Evolutionary conservation across 768 basidiomycete genomes (phyloP).

Genomic region (Boletus reticuloceps): DNA sequence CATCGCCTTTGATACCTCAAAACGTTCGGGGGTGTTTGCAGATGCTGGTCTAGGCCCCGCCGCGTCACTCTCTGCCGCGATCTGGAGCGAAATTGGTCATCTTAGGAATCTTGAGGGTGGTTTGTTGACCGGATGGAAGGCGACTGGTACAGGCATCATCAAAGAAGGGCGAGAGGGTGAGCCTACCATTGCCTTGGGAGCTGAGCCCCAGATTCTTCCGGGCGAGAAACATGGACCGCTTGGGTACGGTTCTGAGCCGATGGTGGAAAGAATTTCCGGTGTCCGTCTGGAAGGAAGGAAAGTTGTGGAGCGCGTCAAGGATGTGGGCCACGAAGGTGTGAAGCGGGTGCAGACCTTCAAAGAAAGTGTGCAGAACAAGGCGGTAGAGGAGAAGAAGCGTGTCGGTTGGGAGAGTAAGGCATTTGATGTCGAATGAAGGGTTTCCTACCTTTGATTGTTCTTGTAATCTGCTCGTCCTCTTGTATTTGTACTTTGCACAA

Average conservation of each 20-base stretch:
- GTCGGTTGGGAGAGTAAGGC: constrained; percentile 50
- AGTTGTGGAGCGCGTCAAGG: constrained; percentile 35
- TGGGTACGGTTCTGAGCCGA: constrained; percentile 47
- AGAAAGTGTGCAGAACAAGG: constrained; percentile 43
- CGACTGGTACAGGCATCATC: constrained; percentile 65
- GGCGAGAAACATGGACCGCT: constrained; percentile 68
- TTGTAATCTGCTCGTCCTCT: no score
- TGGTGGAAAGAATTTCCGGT: constrained; percentile 11
- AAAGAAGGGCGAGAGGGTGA: constrained; percentile 42
- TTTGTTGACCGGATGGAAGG: constrained; percentile 43
- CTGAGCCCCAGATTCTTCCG: constrained; percentile 68
- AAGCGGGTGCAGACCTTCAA: constrained; percentile 42
- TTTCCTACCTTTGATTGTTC: no score
- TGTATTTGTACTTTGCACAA: no score
- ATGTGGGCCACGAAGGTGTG: constrained; percentile 34
- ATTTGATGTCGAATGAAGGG: constrained; percentile 32
- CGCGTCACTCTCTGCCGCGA: constrained; percentile 50
- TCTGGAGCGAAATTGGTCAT: constrained; percentile 70
- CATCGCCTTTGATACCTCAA: constrained; percentile 56
- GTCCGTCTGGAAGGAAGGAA: background rate
- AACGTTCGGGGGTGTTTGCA: constrained; percentile 59
- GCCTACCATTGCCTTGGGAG: constrained; percentile 59
- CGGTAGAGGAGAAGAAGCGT: constrained; percentile 32
- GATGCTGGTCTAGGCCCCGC: constrained; percentile 57
- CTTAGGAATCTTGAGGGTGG: constrained; percentile 40